These are phyloP conservation scores for Dujonia santamariae DNA, from an alignment of 1,139 yeast genomes.

Conservation along the genomic window DNA sequence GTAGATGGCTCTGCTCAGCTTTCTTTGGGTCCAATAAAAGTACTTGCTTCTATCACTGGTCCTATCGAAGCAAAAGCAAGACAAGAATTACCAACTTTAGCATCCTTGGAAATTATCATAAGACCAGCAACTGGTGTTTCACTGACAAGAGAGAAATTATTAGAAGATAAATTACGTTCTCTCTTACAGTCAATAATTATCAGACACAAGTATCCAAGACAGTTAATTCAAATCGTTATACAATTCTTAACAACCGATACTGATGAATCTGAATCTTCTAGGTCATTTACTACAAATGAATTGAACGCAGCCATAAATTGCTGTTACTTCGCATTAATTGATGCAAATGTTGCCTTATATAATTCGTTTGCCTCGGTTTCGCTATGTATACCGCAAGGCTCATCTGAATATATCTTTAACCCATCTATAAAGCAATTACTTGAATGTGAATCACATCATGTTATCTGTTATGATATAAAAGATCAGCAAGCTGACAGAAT, in stretches of 20 bases:
- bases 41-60: constrained; percentile 79
- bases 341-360: constrained; percentile 72
- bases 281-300: constrained; percentile 48
- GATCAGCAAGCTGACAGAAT: constrained; percentile 52
- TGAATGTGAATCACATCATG: constrained; percentile 57
- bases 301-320: constrained; percentile 72
- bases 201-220: constrained; percentile 74
- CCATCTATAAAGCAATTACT: constrained; percentile 45
- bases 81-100: constrained; percentile 80
- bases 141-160: constrained; percentile 69
- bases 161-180: constrained; percentile 69
- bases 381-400: constrained; percentile 27
- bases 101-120: constrained; percentile 76
- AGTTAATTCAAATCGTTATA: constrained; percentile 80
- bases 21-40: constrained; percentile 47
- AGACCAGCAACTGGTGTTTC: constrained; percentile 78
- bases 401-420: constrained; percentile 27
- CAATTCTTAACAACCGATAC: constrained; percentile 71
- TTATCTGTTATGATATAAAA: constrained; percentile 58
- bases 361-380: constrained; percentile 59
- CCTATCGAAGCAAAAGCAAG: constrained; percentile 84
- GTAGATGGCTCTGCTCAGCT: constrained; percentile 83
- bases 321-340: constrained; percentile 67
- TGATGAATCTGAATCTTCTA: constrained; percentile 20
- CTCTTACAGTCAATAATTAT: constrained; percentile 62